Percentiles rank a stretch among this genome's conserved stretches.
Conservation (phyloP, 345 rosid genomes). For the Durio zibethinus region DNA sequence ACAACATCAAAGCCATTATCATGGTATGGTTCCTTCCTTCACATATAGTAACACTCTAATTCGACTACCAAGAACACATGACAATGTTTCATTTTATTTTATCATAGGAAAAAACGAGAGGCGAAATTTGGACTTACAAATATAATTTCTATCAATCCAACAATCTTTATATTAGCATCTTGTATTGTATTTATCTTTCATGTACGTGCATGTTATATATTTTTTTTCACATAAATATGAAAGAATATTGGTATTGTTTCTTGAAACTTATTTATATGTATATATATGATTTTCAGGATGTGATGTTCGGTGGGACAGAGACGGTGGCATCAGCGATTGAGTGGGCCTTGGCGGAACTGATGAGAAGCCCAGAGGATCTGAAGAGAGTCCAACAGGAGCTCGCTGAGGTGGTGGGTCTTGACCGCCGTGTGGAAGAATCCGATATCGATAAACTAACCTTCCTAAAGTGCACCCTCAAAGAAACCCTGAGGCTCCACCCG, state of each 20-base stretch:
- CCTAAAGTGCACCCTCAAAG: constrained; percentile 66
- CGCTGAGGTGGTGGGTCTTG: constrained; percentile 69
- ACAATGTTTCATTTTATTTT: neutral
- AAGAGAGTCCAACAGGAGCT: constrained; percentile 70
- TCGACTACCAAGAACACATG: neutral
- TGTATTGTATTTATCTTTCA: too few species aligned
- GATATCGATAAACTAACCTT: constrained; percentile 62
- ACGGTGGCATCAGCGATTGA: constrained; percentile 95
- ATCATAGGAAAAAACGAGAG: too few species aligned
- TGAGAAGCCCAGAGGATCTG: constrained; percentile 64
- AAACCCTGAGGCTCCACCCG: constrained; percentile 84
- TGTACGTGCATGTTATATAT: too few species aligned
- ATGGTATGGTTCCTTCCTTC: constrained; percentile 46
- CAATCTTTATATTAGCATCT: too few species aligned
- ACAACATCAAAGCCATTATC: constrained; percentile 87
- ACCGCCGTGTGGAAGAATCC: constrained; percentile 65
- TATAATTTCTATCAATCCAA: too few species aligned
- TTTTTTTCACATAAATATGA: too few species aligned
- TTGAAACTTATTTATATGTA: too few species aligned
- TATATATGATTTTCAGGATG: constrained; percentile 48
- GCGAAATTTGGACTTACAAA: too few species aligned
- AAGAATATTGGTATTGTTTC: too few species aligned
- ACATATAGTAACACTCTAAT: neutral
- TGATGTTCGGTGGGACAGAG: constrained; percentile 98
- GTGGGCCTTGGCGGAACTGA: constrained; percentile 79